Base-by-base conservation (phyloP, 345 rosid genomes). In the Excoecaria agallocha region DNA sequence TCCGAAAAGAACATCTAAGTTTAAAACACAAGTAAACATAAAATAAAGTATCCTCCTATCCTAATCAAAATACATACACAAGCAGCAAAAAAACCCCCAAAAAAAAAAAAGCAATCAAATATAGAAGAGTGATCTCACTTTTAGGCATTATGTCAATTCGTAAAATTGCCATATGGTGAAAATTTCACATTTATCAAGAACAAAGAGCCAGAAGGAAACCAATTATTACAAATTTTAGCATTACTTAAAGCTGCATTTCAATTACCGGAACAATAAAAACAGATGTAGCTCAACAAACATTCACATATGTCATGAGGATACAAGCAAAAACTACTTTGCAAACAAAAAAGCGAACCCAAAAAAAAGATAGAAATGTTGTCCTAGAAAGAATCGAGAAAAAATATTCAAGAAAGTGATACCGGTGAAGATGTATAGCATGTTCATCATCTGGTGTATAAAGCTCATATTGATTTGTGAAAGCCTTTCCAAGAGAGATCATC, bases 401-500 rank as follows among this genome's bases (percentile, higher is more conserved):
- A 76, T 35, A 60, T 78, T 71, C 38, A 68, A 75, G 69, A 57
- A 45, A 71, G 37, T 62, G 43, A 71, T 87, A 94, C 98, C 93
- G 86, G 61, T 94, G 98, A 78, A 94, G 97, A 74, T 92, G 86
- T 68, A 90, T 97, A 69, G 93, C 78, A 84, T 92, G 98, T 81
- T 92, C 98, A 80, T 94, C 93, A 51, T 89, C 89, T 48, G 91
- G 86, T 37, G 76, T 68, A 71, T 92, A 94, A 68, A 89, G 94
- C 75, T 58, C 87, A 78, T 94, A 94, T 78, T 94, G 98, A 75
- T 84, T 82, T 60, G 93, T 76, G 72, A 94, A 92, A 74, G 89
- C 88, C 88, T 91, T 89, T 83, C 97, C 98, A 65, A 94, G 91
- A 76, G 97, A 90, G 74, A 88, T 84, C 76, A 89, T 77, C 98